phyloP scores from a whole-genome alignment of 345 rosid genomes.

The Cardiospermum halicacabum region DNA sequence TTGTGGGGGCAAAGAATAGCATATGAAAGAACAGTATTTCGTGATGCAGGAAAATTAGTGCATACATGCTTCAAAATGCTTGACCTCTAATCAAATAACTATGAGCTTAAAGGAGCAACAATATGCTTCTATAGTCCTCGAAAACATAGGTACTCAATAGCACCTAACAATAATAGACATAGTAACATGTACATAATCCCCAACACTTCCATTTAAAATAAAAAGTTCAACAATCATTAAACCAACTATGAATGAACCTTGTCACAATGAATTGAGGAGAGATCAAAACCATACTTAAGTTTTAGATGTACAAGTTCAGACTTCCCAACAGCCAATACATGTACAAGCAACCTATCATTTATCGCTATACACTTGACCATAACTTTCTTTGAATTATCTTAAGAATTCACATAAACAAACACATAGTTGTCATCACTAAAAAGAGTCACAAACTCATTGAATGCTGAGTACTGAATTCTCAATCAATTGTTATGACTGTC shows the following conservation, averaged over 20 bases:
- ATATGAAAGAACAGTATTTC: no score
- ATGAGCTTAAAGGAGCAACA: no score
- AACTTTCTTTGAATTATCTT: constrained; percentile 43
- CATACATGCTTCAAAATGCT: no score
- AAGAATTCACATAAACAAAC: constrained; percentile 59
- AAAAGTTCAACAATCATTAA: background rate
- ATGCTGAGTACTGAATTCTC: no score
- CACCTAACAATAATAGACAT: no score
- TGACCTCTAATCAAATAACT: no score
- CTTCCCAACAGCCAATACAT: constrained; percentile 50
- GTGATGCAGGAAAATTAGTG: no score
- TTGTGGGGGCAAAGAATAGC: no score
- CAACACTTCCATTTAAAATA: constrained; percentile 37
- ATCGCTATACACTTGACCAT: constrained; percentile 68
- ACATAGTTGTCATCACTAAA: constrained; percentile 60
- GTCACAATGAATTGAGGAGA: background rate
- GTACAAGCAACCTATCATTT: constrained; percentile 50
- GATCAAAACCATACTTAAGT: constrained; percentile 41
- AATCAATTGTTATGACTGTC: no score
- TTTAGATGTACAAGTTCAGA: constrained; percentile 60
- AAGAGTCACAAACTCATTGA: no score
- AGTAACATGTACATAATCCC: constrained; percentile 38
- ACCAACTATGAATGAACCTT: background rate
- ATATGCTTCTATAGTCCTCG: no score
- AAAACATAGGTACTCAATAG: no score